Evolutionary conservation across 768 basidiomycete genomes (phyloP).

Genomic region (Crepidotus variabilis): DNA sequence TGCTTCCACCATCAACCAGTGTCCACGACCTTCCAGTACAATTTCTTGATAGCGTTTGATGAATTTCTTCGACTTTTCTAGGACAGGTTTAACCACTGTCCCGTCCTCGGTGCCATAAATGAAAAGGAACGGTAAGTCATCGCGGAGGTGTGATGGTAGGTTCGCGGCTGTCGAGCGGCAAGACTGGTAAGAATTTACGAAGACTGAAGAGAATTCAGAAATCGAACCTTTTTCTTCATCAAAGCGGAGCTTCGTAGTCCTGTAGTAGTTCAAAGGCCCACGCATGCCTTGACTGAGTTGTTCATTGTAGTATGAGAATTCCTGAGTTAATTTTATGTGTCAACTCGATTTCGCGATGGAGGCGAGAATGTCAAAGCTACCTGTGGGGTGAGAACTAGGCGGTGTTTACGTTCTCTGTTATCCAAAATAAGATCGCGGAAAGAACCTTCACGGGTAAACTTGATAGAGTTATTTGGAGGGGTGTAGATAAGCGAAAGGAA

Average conservation of each 20-base stretch:
- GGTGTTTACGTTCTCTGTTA: conserved; percentile 6
- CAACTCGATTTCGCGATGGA: not conserved
- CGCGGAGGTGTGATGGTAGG: conserved; percentile 38
- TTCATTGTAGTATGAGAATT: conserved; percentile 48
- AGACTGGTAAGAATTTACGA: not conserved
- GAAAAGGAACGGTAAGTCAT: conserved; percentile 56
- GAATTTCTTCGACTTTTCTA: conserved; percentile 45
- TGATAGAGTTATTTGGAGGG: not conserved
- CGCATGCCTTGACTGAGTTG: conserved; percentile 51
- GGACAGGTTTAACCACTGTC: conserved; percentile 37
- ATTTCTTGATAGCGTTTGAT: conserved; percentile 48
- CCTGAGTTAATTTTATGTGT: conserved; percentile 30
- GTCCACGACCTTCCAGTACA: conserved; percentile 51
- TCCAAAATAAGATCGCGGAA: conserved; percentile 22
- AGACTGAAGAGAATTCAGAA: not conserved
- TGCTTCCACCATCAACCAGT: conserved; percentile 69
- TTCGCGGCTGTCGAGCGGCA: conserved; percentile 30
- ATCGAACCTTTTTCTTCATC: conserved; percentile 56
- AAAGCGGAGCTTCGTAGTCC: conserved; percentile 54
- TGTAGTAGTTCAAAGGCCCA: conserved; percentile 77
- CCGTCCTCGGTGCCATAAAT: conserved; percentile 56
- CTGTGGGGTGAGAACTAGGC: conserved; percentile 23
- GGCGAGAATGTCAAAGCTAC: conserved; percentile 12
- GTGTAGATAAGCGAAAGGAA: conserved; percentile 30
- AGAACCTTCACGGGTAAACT: conserved; percentile 19